Evolutionary conservation across 2,329 filamentous ascomycete species (phyloP).

Genomic region (Rachicladosporium sp.): DNA sequence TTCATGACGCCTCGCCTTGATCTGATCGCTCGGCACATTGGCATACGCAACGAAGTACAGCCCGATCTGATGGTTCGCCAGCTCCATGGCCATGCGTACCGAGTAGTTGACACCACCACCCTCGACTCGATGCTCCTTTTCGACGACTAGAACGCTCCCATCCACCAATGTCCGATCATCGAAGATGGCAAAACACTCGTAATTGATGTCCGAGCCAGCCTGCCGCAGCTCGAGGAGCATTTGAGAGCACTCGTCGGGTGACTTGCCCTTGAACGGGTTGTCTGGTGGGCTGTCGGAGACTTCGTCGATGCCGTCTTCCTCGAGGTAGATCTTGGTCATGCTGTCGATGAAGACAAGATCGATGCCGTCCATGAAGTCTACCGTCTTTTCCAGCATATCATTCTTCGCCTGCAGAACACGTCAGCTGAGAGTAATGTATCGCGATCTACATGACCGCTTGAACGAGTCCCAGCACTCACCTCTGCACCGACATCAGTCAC

Average conservation of each 20-base stretch:
- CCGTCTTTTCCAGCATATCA: background rate
- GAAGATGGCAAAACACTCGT: conserved; percentile 1
- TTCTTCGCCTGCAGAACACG: background rate
- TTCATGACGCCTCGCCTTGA: too few species aligned
- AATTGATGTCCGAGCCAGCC: background rate
- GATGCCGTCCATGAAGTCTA: background rate
- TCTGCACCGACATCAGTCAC: conserved; percentile 1
- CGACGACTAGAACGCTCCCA: background rate
- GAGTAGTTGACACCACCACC: too few species aligned
- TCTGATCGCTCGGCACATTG: too few species aligned
- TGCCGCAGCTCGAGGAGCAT: background rate
- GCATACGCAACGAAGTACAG: too few species aligned
- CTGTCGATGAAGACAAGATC: background rate
- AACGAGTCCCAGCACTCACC: background rate
- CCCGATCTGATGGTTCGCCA: too few species aligned
- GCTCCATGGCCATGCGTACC: too few species aligned
- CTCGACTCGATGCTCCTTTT: background rate
- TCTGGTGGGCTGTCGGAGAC: background rate
- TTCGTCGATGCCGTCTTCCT: conserved; percentile 1
- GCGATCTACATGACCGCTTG: too few species aligned
- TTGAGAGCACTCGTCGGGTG: background rate
- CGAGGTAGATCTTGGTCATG: background rate
- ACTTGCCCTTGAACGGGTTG: background rate
- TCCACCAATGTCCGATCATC: background rate
- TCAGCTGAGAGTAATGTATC: too few species aligned